Evolutionary conservation across 192 early-diverging fungal species (phyloP).

Genomic region (Glomus cerebriforme): DNA sequence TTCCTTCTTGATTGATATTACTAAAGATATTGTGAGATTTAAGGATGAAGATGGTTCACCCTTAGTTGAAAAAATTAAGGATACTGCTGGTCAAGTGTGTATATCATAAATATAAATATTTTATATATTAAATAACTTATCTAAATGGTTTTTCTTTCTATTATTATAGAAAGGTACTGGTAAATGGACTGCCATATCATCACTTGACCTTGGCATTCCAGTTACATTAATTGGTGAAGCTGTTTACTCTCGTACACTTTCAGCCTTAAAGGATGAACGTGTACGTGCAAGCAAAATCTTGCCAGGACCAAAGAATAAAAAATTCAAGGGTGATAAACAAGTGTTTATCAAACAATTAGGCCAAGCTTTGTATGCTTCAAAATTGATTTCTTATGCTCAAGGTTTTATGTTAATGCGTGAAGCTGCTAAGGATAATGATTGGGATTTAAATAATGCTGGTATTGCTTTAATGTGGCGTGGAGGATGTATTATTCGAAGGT

Average conservation of each 20-base stretch:
- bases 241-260: conserved; percentile 96
- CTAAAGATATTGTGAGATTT: conserved; percentile 89
- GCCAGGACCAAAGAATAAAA: conserved; percentile 63
- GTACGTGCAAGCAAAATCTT: conserved; percentile 86
- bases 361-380: conserved; percentile 94
- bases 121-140: conserved; percentile 18
- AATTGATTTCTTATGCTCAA: conserved; percentile 98
- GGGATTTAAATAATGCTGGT: conserved; percentile 96
- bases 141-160: conserved; percentile 19
- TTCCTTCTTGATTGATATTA: conserved; percentile 97
- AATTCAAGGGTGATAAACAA: conserved; percentile 85
- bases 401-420: conserved; percentile 99
- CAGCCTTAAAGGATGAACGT: conserved; percentile 96
- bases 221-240: conserved; percentile 98
- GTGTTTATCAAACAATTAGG: conserved; percentile 87
- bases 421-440: conserved; percentile 87
- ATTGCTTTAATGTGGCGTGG: conserved; percentile 99
- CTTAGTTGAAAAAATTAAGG: conserved; percentile 92
- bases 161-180: conserved; percentile 84
- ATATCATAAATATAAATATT: background rate
- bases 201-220: conserved; percentile 93
- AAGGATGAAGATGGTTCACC: conserved; percentile 87
- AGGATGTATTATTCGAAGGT: conserved; percentile 93
- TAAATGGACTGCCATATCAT: conserved; percentile 97
- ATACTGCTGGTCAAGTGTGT: conserved; percentile 86